Conservation (phyloP, 2,329 filamentous ascomycete genomes). For the Epichloe glyceriae region DNA sequence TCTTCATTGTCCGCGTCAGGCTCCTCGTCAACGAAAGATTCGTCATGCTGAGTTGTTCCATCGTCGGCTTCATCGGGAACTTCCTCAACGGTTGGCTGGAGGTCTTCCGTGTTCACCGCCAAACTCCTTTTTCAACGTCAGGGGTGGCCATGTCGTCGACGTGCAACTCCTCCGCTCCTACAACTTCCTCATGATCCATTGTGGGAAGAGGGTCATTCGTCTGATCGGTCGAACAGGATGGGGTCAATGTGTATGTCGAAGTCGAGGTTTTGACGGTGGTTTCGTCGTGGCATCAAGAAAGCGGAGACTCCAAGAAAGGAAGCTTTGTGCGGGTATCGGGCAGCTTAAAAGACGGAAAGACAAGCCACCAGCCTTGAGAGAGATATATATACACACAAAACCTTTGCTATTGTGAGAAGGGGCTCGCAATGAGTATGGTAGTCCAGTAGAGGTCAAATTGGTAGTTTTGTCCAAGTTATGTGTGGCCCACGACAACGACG, state of each 20-base stretch:
- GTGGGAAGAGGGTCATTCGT: conserved; percentile 5
- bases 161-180: background rate
- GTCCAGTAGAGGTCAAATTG: background rate
- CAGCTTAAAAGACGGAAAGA: background rate
- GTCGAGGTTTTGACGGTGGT: conserved; percentile 23
- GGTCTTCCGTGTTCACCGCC: background rate
- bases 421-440: background rate
- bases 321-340: background rate
- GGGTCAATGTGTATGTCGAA: conserved; percentile 37
- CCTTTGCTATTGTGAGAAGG: background rate
- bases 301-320: background rate
- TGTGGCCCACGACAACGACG: conserved; percentile 11
- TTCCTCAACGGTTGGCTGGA: conserved; percentile 3
- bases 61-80: conserved; percentile 2
- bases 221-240: conserved; percentile 26
- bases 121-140: background rate
- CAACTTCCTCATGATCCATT: conserved; percentile 5
- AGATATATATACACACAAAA: background rate
- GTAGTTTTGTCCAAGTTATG: conserved; percentile 4
- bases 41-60: background rate
- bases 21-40: background rate
- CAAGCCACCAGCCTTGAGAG: background rate
- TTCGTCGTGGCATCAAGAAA: conserved; percentile 13
- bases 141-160: background rate
- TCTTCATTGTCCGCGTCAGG: background rate